Evolutionary conservation across 768 basidiomycete species (phyloP), one percentile per base, ranked within the genome.

Genomic region (Rhizopogon rudus): DNA sequence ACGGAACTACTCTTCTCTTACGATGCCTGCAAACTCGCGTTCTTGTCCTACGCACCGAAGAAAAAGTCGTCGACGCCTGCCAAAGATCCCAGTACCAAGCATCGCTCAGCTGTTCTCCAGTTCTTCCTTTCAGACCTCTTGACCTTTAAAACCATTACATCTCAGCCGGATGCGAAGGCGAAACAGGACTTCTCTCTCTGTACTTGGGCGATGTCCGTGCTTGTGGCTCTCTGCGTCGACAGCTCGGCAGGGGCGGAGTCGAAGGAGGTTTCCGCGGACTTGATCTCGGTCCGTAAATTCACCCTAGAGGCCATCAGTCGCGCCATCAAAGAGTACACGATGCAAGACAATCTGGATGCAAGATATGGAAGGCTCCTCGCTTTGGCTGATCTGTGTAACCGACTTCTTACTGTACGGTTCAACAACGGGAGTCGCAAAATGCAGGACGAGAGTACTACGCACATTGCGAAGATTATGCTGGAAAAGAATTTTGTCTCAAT

Each of bases 381-480:
- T 31, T 74, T 98, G 31, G 82, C 87, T 25, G 93, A 98, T 61
- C 75, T 99, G 28, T 91, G 91, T 64, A 82, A 91, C 70, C 88
- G 93, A 8, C 75, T 99, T 35, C 77, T 99, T 54, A 89, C 87
- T 1, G 87, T 90, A 22, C 83, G 88, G 29, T 84, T 88, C 69
- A 86, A 81, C 63, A 69, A 61, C 56, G 74, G 74, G 6, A 68
- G 73, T 37, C 75, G 74, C 56, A 75, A 84, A 44, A 83, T 80
- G 60, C 75, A 77, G 40, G 77, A 80, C 54, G 96, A 93, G 49
- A 80, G 80, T n/a, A 87, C 88, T 3, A 87, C 94, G 7, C 95
- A 97, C 58, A 81, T 98, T 51, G 93, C 96, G 20, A 98, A 98
- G 74, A 81, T 95, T 59, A 99, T 99, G 97, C 73, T 99, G 50